Conservation (phyloP, 176 grass and related monocot genomes). For the Rhynchospora tenuis region DNA sequence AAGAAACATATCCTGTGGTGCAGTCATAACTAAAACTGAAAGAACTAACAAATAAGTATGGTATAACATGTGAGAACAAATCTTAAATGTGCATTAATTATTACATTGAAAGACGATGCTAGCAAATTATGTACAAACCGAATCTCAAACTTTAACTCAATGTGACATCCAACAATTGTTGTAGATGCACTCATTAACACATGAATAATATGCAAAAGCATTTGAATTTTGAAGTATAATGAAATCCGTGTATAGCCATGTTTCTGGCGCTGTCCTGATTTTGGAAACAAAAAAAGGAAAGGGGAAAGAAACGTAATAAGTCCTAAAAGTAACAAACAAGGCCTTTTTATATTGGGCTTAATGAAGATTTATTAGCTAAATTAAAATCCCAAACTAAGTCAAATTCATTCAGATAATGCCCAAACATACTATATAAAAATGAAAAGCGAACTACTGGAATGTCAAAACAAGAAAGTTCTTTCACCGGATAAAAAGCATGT, state of each 20-base stretch:
- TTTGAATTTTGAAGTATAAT: no score
- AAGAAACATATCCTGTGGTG: no score
- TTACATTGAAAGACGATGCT: not conserved
- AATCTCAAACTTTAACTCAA: not conserved
- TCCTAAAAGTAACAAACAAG: not conserved
- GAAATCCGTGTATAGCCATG: not conserved
- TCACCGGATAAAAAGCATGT: not conserved
- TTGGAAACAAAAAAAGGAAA: not conserved
- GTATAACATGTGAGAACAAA: not conserved
- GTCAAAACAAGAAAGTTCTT: not conserved
- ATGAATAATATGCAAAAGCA: not conserved
- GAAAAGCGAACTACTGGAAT: not conserved
- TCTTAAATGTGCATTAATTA: not conserved
- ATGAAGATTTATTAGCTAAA: not conserved
- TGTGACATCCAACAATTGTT: not conserved
- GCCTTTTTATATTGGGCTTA: not conserved
- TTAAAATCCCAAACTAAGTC: not conserved
- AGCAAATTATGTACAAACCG: not conserved
- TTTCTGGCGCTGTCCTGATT: not conserved
- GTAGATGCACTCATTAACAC: not conserved
- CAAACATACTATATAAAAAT: not conserved
- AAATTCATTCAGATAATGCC: not conserved
- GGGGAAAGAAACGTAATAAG: not conserved
- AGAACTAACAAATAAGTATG: not conserved
- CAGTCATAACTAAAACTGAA: not conserved